Evolutionary conservation across 495 filamentous ascomycete species (phyloP).

Genomic region (Aspergillus mulundensis): DNA sequence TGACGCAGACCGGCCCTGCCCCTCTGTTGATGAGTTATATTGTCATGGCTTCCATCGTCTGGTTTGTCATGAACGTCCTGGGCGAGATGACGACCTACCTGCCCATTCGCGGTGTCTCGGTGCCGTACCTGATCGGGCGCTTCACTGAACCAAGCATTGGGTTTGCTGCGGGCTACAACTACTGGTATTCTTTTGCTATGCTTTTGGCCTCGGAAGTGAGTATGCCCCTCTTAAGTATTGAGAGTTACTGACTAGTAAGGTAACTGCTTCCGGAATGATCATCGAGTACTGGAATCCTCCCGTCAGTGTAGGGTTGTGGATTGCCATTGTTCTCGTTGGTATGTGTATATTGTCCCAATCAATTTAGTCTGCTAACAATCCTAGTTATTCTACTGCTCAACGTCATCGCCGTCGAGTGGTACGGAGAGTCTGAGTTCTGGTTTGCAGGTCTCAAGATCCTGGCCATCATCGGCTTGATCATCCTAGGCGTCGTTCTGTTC

Average conservation of each 20-base stretch:
- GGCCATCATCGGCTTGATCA: slow-evolving; percentile 65
- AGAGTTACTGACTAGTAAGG: slow-evolving; percentile 42
- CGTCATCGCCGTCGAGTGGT: slow-evolving; percentile 62
- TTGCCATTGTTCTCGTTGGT: slow-evolving; percentile 62
- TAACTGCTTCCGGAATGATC: slow-evolving; percentile 63
- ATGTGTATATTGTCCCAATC: slow-evolving; percentile 8
- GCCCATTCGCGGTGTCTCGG: slow-evolving; percentile 65
- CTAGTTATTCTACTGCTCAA: slow-evolving; percentile 60
- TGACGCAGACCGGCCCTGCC: slow-evolving; percentile 60
- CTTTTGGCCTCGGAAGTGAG: slow-evolving; percentile 43
- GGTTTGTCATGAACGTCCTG: slow-evolving; percentile 48
- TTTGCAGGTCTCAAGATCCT: slow-evolving; percentile 72
- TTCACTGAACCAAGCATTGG: slow-evolving; percentile 67
- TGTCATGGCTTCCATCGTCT: slow-evolving; percentile 52
- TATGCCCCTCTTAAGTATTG: background rate
- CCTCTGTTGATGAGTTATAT: slow-evolving; percentile 64
- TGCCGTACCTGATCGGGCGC: slow-evolving; percentile 66
- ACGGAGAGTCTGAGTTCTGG: slow-evolving; percentile 72
- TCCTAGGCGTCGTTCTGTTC: slow-evolving; percentile 63
- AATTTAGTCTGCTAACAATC: slow-evolving; percentile 35
- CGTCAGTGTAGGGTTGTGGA: slow-evolving; percentile 56
- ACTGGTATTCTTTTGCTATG: slow-evolving; percentile 53
- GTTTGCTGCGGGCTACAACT: slow-evolving; percentile 65
- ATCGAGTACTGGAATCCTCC: slow-evolving; percentile 64
- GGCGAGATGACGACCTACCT: slow-evolving; percentile 75